Conservation (phyloP, 176 grass and related monocot genomes). For the Raddia distichophylla region DNA sequence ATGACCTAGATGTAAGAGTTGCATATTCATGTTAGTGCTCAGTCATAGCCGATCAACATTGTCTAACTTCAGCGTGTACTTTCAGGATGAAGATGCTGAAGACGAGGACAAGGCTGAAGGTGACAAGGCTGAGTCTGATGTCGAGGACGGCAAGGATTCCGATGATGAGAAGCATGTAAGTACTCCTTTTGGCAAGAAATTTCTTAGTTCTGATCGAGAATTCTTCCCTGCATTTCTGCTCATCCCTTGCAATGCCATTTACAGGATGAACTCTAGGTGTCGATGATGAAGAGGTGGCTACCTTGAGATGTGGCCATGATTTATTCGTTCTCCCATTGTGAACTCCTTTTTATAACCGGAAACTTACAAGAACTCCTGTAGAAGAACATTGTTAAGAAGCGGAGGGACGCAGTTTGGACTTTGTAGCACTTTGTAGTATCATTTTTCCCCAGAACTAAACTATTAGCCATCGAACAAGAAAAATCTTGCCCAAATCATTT, state of each 20-base stretch:
- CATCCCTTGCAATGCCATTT: background rate
- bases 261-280: slow-evolving; percentile 88
- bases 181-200: background rate
- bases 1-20: slow-evolving; percentile 51
- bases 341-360: slow-evolving; percentile 34
- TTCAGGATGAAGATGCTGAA: slow-evolving; percentile 56
- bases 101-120: slow-evolving; percentile 53
- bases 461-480: slow-evolving; percentile 15
- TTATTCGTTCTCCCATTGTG: slow-evolving; percentile 50
- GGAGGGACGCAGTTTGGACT: slow-evolving; percentile 12
- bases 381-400: slow-evolving; percentile 32
- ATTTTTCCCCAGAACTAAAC: slow-evolving; percentile 24
- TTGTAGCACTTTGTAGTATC: slow-evolving; percentile 32
- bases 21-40: background rate
- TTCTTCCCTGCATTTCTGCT: background rate
- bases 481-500: background rate
- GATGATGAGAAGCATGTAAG: slow-evolving; percentile 60
- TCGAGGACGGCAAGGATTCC: slow-evolving; percentile 53
- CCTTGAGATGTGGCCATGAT: slow-evolving; percentile 22
- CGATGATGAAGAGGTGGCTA: slow-evolving; percentile 35
- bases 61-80: background rate
- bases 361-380: slow-evolving; percentile 43
- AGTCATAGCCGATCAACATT: background rate
- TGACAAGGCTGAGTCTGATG: slow-evolving; percentile 57
- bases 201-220: background rate